These are phyloP conservation scores for Sphaceloma murrayae DNA, from an alignment of 2,329 filamentous ascomycete genomes.

Conservation along the genomic window DNA sequence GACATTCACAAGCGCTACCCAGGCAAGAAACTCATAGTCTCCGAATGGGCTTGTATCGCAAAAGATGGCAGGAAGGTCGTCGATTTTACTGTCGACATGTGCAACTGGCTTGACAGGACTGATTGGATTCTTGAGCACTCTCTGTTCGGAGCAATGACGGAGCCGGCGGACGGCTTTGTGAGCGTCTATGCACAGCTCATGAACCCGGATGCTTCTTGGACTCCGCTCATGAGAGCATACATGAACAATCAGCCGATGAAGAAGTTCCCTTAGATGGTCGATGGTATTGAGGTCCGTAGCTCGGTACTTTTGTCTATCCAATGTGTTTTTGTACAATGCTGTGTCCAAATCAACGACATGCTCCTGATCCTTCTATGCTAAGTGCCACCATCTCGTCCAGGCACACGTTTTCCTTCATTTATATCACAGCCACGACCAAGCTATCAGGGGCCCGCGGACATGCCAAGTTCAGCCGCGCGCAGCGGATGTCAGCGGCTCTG, in stretches of 20 bases:
- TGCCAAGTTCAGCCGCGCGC: too few relatives aligned
- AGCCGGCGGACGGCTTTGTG: constrained; percentile 37
- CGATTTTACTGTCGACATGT: constrained; percentile 33
- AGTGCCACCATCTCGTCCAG: too few relatives aligned
- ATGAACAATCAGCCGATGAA: constrained; percentile 23
- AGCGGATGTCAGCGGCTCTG: too few relatives aligned
- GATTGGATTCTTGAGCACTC: constrained; percentile 36
- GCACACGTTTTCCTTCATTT: too few relatives aligned
- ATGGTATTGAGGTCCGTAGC: neutral
- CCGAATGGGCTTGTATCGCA: constrained; percentile 36
- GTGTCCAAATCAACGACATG: too few relatives aligned
- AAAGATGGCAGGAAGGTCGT: constrained; percentile 31
- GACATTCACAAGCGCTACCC: constrained; percentile 32
- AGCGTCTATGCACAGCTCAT: constrained; percentile 40
- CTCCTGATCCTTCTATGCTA: too few relatives aligned
- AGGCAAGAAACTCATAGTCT: constrained; percentile 31
- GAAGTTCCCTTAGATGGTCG: neutral
- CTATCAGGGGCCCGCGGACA: too few relatives aligned
- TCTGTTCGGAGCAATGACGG: constrained; percentile 30
- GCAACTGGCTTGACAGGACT: constrained; percentile 37
- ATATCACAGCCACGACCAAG: too few relatives aligned
- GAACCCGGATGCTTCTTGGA: constrained; percentile 35
- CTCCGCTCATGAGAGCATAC: constrained; percentile 26
- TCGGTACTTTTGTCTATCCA: neutral
- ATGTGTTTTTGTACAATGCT: too few relatives aligned